Conservation (phyloP, 768 basidiomycete species). For the Gloeopeniophorella convolvens region DNA sequence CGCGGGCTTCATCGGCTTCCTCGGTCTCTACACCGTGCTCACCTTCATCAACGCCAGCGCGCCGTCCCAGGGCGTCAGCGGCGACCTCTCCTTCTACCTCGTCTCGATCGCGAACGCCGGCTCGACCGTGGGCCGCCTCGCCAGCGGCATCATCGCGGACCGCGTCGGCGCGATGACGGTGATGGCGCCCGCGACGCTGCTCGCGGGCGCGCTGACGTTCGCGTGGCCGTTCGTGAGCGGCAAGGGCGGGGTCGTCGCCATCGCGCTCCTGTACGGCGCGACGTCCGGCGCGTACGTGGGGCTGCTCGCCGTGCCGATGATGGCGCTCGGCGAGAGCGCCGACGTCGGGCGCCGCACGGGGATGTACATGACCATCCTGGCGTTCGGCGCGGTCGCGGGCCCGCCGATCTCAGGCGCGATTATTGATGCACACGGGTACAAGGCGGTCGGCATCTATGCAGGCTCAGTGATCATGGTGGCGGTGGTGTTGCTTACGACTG, state of each 20-base stretch:
- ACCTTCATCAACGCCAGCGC: constrained; percentile 64
- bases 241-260: constrained; percentile 39
- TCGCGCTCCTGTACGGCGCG: constrained; percentile 61
- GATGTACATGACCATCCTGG: constrained; percentile 53
- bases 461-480: constrained; percentile 26
- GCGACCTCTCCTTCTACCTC: constrained; percentile 54
- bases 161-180: constrained; percentile 54
- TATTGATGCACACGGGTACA: constrained; percentile 43
- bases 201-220: constrained; percentile 54
- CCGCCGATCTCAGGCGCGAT: constrained; percentile 74
- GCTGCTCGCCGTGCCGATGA: constrained; percentile 48
- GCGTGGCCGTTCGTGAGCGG: constrained; percentile 60
- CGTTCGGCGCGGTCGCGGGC: constrained; percentile 58
- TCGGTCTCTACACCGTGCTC: constrained; percentile 71
- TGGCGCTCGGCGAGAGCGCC: constrained; percentile 50
- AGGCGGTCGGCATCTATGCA: constrained; percentile 48
- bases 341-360: constrained; percentile 64
- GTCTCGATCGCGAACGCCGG: constrained; percentile 62
- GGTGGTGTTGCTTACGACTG: no score
- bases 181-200: constrained; percentile 54
- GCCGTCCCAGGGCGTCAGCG: constrained; percentile 39
- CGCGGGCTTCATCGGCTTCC: constrained; percentile 49
- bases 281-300: constrained; percentile 57
- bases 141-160: constrained; percentile 50
- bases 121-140: constrained; percentile 55